A percentile compares a stretch with the other conserved stretches of the same genome.
phyloP scores from a whole-genome alignment of 768 basidiomycete species.

The Xerocomellus dryophilus region DNA sequence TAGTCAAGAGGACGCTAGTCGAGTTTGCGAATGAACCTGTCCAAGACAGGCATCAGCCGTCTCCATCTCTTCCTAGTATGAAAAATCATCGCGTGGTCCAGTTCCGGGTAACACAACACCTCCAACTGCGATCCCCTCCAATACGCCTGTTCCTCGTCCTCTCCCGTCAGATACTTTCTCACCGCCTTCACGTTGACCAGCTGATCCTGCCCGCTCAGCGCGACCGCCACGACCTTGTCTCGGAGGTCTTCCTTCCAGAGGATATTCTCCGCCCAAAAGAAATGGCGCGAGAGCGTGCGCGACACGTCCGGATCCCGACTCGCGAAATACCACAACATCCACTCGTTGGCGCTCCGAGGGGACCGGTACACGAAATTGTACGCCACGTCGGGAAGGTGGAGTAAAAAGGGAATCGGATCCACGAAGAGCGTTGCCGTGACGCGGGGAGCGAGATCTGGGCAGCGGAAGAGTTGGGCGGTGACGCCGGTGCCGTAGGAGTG shows the following conservation, averaged over 20 bases:
- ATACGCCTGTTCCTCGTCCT: conserved; percentile 11
- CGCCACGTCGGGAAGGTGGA: conserved; percentile 61
- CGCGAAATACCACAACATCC: conserved; percentile 68
- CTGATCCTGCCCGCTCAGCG: conserved; percentile 41
- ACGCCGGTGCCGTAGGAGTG: conserved; percentile 67
- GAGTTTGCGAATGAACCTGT: conserved; percentile 26
- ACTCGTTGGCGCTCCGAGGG: conserved; percentile 53
- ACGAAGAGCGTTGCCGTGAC: conserved; percentile 50
- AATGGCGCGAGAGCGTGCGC: conserved; percentile 53
- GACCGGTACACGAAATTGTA: conserved; percentile 64
- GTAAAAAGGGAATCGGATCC: conserved; percentile 64
- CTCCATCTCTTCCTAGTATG: conserved; percentile 27
- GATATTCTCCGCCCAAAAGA: conserved; percentile 65
- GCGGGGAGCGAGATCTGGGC: conserved; percentile 27
- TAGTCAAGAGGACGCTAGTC: neutral
- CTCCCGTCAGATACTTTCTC: conserved; percentile 39
- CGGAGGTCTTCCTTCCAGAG: conserved; percentile 57
- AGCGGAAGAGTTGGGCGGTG: conserved; percentile 51
- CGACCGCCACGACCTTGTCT: conserved; percentile 32
- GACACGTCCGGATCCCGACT: conserved; percentile 62
- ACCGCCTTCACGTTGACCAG: conserved; percentile 41
- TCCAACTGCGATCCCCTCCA: conserved; percentile 36
- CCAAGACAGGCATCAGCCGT: conserved; percentile 32
- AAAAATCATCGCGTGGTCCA: conserved; percentile 45
- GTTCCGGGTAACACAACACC: conserved; percentile 37